A percentile compares a stretch with the other conserved stretches of the same genome.
phyloP scores from a whole-genome alignment of 176 grass and related monocot species.

The Ensete glaucum region DNA sequence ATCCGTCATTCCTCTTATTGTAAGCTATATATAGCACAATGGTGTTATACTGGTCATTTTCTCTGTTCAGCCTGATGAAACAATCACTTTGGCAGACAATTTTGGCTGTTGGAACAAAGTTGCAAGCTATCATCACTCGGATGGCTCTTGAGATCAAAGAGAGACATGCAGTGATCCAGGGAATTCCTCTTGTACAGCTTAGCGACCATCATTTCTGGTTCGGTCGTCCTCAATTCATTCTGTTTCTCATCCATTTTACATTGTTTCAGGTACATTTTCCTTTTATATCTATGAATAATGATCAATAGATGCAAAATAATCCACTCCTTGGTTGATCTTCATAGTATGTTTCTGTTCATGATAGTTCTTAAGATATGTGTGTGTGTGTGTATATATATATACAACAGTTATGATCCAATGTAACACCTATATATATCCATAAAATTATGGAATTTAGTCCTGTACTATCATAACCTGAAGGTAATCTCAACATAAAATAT shows the following conservation, averaged over 20 bases:
- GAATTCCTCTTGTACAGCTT: slow-evolving; percentile 87
- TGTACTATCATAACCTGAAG: too few species aligned
- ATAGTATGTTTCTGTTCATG: too few species aligned
- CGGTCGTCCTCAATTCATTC: slow-evolving; percentile 40
- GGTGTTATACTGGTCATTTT: not conserved
- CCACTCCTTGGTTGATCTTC: not conserved
- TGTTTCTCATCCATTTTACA: slow-evolving; percentile 88
- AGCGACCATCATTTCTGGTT: slow-evolving; percentile 95
- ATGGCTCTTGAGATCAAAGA: slow-evolving; percentile 95
- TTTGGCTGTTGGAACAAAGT: slow-evolving; percentile 70
- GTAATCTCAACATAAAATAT: too few species aligned
- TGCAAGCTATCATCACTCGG: slow-evolving; percentile 86
- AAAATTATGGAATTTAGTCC: not conserved
- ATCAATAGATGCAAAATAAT: not conserved
- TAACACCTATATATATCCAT: not conserved
- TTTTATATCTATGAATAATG: not conserved
- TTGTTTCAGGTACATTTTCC: slow-evolving; percentile 53
- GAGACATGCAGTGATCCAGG: slow-evolving; percentile 81
- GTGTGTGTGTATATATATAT: not conserved
- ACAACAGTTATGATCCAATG: not conserved
- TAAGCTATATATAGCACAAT: slow-evolving; percentile 19
- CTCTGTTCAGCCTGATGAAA: not conserved
- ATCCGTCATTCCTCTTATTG: slow-evolving; percentile 71
- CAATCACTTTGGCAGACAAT: slow-evolving; percentile 38
- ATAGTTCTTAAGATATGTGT: not conserved